Evolutionary conservation across 2,329 filamentous ascomycete genomes (phyloP).

Genomic region (Diaporthe citri): DNA sequence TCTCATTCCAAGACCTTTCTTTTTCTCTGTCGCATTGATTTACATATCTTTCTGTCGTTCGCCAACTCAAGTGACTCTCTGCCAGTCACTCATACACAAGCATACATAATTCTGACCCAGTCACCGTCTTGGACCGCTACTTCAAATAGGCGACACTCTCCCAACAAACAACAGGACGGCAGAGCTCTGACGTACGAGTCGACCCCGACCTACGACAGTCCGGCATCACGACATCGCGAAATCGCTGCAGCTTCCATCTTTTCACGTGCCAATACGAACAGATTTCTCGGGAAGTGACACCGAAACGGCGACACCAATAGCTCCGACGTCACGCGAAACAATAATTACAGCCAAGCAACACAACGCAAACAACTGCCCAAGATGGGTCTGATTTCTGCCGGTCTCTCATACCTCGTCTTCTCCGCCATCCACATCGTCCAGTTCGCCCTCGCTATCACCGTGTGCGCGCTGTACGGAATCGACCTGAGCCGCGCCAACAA

Average conservation of each 20-base stretch:
- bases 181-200: not conserved
- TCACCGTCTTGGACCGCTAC: not conserved
- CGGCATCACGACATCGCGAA: not conserved
- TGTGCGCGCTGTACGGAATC: slow-evolving; percentile 82
- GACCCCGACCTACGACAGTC: not conserved
- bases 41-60: not conserved
- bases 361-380: slow-evolving; percentile 38
- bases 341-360: not conserved
- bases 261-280: not conserved
- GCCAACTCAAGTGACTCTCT: not conserved
- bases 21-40: not conserved
- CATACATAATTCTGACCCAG: not conserved
- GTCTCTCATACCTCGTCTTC: slow-evolving; percentile 67
- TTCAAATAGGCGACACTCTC: not conserved
- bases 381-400: slow-evolving; percentile 61
- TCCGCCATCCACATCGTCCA: slow-evolving; percentile 78
- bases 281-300: not conserved
- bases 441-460: slow-evolving; percentile 80
- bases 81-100: not conserved
- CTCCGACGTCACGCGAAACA: not conserved
- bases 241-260: not conserved
- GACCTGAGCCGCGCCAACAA: slow-evolving; percentile 71
- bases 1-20: slow-evolving; percentile 4
- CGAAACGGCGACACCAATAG: not conserved
- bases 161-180: not conserved